Evolutionary conservation across 2,329 filamentous ascomycete species (phyloP), one percentile per base, ranked within the genome.

Genomic region (Xylariaceae sp.): DNA sequence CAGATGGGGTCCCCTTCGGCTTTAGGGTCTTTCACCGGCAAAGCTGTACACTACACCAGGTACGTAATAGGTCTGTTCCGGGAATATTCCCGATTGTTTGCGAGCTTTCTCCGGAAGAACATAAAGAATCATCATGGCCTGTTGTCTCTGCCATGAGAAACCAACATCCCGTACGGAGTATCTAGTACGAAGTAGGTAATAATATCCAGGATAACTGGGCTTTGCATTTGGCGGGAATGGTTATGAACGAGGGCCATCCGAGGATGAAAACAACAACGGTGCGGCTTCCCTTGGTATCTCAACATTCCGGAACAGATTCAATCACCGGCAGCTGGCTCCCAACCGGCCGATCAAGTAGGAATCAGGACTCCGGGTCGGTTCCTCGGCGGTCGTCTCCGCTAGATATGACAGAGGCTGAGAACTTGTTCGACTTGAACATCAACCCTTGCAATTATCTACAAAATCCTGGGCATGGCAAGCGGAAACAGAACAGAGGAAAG

Each of bases 381-480:
- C 50, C 54, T 45, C 43, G 44, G 18, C 22, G 30, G 22, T 19
- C 18, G 1, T 39, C 22, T 30, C 4, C 39, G 12, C 12, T 6
- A 22, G 26, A 26, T 8, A 26, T 26, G 41, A 47, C 21, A 43
- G 21, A 46, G 41, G 30, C 29, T 43, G 43, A 18, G 39, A 36
- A 21, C 32, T 37, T 51, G 51, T 50, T 51, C 51, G 18, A 49
- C 47, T 48, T 49, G 44, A 54, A 45, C 47, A 51, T 48, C 36
- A 15, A 26, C 47, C 30, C 43, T 54, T 37, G 10, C 47, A 36
- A 36, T 10, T 13, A 42, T 32, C 22, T 30, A 39, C 49, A 19
- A 36, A 47, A 49, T 26, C 42, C 12, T 5, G 29, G 39, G n/a
- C 19, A 16, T 26, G 16, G 29, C 47, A 18, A 22, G 32, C 30